Evolutionary conservation across 164 flowering plant species (phyloP).

Genomic region (Berberis vulgaris): DNA sequence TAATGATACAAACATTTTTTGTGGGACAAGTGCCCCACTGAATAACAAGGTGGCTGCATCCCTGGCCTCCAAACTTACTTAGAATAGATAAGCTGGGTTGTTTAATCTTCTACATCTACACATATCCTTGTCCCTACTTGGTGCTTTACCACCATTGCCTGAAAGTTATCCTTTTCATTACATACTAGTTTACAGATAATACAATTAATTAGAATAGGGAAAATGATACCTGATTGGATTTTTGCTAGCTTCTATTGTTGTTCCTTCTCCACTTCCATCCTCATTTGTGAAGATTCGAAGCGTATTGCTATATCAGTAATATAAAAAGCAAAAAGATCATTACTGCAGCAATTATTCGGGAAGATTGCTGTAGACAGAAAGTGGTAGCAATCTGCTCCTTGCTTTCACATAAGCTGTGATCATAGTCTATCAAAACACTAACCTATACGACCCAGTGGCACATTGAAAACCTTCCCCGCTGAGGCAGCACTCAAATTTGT

Average conservation of each 20-base stretch:
- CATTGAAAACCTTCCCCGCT: constrained; percentile 51
- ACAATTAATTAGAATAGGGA: not conserved
- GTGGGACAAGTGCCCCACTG: too few species aligned
- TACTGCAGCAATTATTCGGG: not conserved
- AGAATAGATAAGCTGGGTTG: too few species aligned
- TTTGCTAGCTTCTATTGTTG: constrained; percentile 51
- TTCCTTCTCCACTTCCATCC: constrained; percentile 40
- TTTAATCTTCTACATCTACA: too few species aligned
- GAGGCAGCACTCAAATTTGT: constrained; percentile 68
- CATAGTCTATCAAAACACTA: constrained; percentile 7
- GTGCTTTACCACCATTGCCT: not conserved
- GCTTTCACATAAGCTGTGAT: not conserved
- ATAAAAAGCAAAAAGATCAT: not conserved
- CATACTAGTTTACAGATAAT: not conserved
- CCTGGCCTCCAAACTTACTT: too few species aligned
- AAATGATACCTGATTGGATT: constrained; percentile 39
- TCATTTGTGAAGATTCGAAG: constrained; percentile 45
- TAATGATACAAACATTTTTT: too few species aligned
- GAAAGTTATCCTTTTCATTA: too few species aligned
- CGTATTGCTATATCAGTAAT: constrained; percentile 31
- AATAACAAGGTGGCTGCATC: too few species aligned
- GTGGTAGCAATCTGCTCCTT: too few species aligned
- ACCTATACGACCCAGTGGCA: constrained; percentile 83
- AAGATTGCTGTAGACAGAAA: too few species aligned
- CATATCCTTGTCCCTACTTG: too few species aligned